Base-by-base conservation (phyloP, 805 yeast species). In the Hanseniaspora hatyaiensis region DNA sequence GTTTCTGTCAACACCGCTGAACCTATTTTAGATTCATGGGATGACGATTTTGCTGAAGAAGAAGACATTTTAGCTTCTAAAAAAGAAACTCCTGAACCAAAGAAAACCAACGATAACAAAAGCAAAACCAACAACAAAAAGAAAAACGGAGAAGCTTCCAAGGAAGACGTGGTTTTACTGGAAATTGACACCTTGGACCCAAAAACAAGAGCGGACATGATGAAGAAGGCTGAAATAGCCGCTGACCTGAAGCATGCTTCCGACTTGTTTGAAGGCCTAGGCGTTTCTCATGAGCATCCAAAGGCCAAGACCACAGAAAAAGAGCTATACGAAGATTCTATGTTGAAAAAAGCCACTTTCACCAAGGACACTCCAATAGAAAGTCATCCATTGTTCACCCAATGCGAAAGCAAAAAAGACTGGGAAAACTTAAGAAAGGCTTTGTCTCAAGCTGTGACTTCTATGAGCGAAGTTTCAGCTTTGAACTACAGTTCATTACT, bases 221-320 rank as follows among this genome's bases (percentile, higher is more conserved):
- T 83, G 65, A 80, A 72, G 59, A 71, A 81, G 62, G 94, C 92
- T 18, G 95, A 89, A 65, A 58, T 85, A 51, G 80, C 77, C 40
- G 75, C 94, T 23, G 98, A 89, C 67, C 70, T 89, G 63, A 85
- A 84, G 64, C 85, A 84, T 61, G 97, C 98, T 26, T 89, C 95
- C 8, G 94, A 84, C 57, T 70, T 89, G 56, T 86, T 89, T 61
- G 95, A 87, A 28, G 86, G 85, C 13, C 62, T 73, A 49, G 71
- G 71, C 51, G 76, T 75, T 29, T 72, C 71, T 48, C 73, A 72
- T 20, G 71, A 69, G 50, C 75, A 65, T 52, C 74, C 70, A 57
- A 63, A 69, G 51, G 68, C 67, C 23, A 57, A 58, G 24, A 69
- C 70, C 15, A 61, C 58, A 22, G 48, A 52, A 20, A 67, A 66